phyloP scores from a whole-genome alignment of 2,329 filamentous ascomycete genomes.

The Colletotrichum horii region DNA sequence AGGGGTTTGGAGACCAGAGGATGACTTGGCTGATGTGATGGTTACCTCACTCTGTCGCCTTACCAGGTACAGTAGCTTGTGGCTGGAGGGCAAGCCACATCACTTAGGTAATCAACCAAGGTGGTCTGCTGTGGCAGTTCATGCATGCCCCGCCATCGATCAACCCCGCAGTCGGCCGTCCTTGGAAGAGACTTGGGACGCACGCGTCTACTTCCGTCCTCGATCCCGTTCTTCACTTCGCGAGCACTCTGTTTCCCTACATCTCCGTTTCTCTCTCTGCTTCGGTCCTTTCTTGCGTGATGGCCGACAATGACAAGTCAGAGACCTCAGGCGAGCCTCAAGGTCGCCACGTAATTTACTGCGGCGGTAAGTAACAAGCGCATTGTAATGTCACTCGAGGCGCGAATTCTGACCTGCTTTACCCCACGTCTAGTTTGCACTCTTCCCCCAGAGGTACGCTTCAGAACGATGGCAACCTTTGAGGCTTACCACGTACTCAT shows the following conservation, averaged over 20 bases:
- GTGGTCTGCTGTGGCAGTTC: conserved; percentile 13
- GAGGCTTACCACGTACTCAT: neutral
- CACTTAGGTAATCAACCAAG: neutral
- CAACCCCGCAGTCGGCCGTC: conserved; percentile 22
- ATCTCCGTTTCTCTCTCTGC: neutral
- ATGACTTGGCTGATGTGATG: neutral
- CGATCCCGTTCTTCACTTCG: conserved; percentile 16
- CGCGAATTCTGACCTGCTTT: conserved; percentile 6
- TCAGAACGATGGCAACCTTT: neutral
- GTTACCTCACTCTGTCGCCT: neutral
- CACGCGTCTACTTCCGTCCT: conserved; percentile 11
- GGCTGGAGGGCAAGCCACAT: neutral
- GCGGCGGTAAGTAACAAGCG: conserved; percentile 55
- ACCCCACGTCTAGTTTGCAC: conserved; percentile 58
- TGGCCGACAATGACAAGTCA: conserved; percentile 59
- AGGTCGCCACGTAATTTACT: conserved; percentile 59
- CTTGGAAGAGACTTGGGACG: conserved; percentile 4
- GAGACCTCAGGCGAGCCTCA: conserved; percentile 53
- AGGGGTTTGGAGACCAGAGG: neutral
- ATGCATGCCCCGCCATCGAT: conserved; percentile 21
- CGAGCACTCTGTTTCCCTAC: neutral
- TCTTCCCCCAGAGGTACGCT: conserved; percentile 66
- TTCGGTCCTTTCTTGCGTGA: conserved; percentile 35
- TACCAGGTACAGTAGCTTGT: too few species aligned
- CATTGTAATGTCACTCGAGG: neutral